These are phyloP conservation scores for Trichoderma virens DNA, from an alignment of 495 filamentous ascomycete species.

Conservation along the genomic window DNA sequence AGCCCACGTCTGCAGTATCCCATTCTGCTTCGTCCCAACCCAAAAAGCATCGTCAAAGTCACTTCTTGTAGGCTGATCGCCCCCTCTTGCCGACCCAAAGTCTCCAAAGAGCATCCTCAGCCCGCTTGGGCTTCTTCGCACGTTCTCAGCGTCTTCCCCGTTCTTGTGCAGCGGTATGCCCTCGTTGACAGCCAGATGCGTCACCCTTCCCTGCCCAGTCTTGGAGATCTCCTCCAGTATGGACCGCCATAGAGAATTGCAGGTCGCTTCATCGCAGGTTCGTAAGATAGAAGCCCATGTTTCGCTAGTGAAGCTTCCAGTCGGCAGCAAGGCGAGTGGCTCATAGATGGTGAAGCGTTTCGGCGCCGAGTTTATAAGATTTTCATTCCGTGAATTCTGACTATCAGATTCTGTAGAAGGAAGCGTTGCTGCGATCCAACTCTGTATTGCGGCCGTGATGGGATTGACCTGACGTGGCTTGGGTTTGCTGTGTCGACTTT, in stretches of 20 bases:
- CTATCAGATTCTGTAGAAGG: background rate
- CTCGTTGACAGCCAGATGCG: constrained; percentile 67
- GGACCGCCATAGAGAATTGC: constrained; percentile 31
- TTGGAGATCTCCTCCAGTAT: constrained; percentile 45
- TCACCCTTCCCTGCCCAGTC: constrained; percentile 33
- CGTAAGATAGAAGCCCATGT: constrained; percentile 41
- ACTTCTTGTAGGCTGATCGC: background rate
- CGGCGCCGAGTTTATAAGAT: constrained; percentile 39
- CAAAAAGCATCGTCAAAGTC: constrained; percentile 65
- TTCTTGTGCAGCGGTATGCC: constrained; percentile 50
- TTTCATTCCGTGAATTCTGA: constrained; percentile 3
- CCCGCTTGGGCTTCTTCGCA: constrained; percentile 56
- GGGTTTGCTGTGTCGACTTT: constrained; percentile 1
- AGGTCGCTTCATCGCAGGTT: constrained; percentile 2
- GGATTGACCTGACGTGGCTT: constrained; percentile 20
- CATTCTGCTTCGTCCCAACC: constrained; percentile 67
- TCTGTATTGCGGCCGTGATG: constrained; percentile 21
- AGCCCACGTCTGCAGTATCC: constrained; percentile 78
- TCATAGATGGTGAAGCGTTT: constrained; percentile 63
- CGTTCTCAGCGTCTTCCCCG: constrained; percentile 39
- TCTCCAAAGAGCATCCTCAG: constrained; percentile 57
- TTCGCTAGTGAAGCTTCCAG: constrained; percentile 44
- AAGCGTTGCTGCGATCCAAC: constrained; percentile 20
- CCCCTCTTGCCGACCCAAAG: constrained; percentile 45
- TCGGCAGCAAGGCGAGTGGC: constrained; percentile 60